phyloP scores from a whole-genome alignment of 768 basidiomycete species.

The Rickenella mellea region DNA sequence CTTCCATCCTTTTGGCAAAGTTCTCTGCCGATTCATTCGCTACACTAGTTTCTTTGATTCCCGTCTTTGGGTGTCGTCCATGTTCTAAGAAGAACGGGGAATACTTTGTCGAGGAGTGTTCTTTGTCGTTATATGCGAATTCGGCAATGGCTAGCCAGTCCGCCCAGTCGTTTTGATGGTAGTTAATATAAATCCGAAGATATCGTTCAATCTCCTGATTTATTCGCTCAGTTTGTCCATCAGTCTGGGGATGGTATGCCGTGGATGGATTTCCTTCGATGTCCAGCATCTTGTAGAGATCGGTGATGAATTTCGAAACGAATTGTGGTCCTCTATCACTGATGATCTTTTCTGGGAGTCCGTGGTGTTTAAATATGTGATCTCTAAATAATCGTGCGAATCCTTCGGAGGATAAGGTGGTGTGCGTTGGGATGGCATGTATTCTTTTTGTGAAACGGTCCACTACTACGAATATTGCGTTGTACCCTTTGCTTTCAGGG shows the following conservation, averaged over 20 bases:
- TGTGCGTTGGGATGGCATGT: conserved; percentile 1
- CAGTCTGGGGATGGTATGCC: conserved; percentile 30
- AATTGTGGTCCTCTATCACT: conserved; percentile 22
- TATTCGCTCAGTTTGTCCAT: conserved; percentile 30
- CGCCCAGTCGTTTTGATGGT: conserved; percentile 22
- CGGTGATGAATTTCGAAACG: conserved; percentile 21
- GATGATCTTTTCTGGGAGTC: conserved; percentile 18
- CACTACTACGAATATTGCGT: conserved; percentile 23
- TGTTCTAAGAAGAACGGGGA: conserved; percentile 19
- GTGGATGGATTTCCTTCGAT: conserved; percentile 26
- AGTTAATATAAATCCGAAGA: conserved; percentile 22
- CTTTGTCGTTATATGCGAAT: conserved; percentile 24
- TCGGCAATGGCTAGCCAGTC: conserved; percentile 17
- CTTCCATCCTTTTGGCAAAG: conserved; percentile 1
- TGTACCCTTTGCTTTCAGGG: conserved; percentile 20
- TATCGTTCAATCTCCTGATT: conserved; percentile 32
- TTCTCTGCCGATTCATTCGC: neutral
- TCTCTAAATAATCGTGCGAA: conserved; percentile 12
- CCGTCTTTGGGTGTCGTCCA: conserved; percentile 11
- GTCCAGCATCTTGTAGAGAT: conserved; percentile 19
- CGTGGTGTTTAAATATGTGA: conserved; percentile 17
- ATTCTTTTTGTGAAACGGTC: conserved; percentile 8
- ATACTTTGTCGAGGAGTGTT: conserved; percentile 12
- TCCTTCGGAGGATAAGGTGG: conserved; percentile 11
- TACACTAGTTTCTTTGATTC: neutral